Percentiles rank a stretch among this genome's conserved stretches.
Evolutionary conservation across 2,329 filamentous ascomycete species (phyloP).

Genomic region (Coleophoma crateriformis): DNA sequence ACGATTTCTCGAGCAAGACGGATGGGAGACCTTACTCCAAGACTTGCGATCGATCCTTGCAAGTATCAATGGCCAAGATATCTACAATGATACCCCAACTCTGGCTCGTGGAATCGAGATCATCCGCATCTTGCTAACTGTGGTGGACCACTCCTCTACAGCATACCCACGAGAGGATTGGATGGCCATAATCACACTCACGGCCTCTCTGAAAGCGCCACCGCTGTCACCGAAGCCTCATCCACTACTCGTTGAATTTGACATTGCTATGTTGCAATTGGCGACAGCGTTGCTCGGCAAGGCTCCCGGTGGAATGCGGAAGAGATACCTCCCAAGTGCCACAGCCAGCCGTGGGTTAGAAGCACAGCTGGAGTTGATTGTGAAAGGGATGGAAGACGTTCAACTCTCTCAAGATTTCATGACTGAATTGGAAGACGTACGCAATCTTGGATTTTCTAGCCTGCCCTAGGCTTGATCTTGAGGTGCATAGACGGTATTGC

Average conservation of each 20-base stretch:
- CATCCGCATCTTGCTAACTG: constrained; percentile 46
- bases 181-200: constrained; percentile 48
- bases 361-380: constrained; percentile 29
- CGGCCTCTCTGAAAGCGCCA: constrained; percentile 31
- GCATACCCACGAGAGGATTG: constrained; percentile 43
- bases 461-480: not conserved
- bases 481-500: not conserved
- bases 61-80: constrained; percentile 15
- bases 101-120: constrained; percentile 40
- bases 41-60: constrained; percentile 44
- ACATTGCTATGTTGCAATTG: constrained; percentile 49
- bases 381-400: constrained; percentile 13
- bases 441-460: not conserved
- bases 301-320: constrained; percentile 38
- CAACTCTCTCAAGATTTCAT: constrained; percentile 28
- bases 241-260: constrained; percentile 35
- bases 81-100: not conserved
- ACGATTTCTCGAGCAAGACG: constrained; percentile 41
- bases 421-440: constrained; percentile 41
- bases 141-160: constrained; percentile 42
- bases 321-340: constrained; percentile 45
- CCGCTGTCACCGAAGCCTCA: constrained; percentile 4
- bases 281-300: constrained; percentile 44
- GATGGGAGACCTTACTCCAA: constrained; percentile 45
- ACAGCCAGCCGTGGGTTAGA: constrained; percentile 44